Conservation (phyloP, 352 stramenopile genomes). For the Phytophthora macrochlamydospora region DNA sequence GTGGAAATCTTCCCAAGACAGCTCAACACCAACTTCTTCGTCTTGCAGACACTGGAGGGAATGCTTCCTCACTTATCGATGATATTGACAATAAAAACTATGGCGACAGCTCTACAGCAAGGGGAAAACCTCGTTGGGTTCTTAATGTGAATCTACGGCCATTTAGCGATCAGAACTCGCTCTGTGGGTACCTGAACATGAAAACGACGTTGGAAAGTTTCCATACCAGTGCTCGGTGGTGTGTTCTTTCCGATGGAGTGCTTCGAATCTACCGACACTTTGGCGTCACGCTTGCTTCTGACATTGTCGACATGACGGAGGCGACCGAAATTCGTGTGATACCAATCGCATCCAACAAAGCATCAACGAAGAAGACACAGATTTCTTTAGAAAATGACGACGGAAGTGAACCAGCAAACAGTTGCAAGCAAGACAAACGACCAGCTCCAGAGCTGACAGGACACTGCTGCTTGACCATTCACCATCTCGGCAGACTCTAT, state of each 20-base stretch:
- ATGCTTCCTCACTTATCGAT: conserved; percentile 12
- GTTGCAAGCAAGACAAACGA: neutral
- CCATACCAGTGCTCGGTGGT: conserved; percentile 69
- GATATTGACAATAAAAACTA: conserved; percentile 14
- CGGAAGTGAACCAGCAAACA: neutral
- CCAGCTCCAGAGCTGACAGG: neutral
- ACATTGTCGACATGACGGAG: conserved; percentile 59
- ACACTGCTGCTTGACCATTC: conserved; percentile 18
- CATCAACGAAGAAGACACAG: conserved; percentile 1
- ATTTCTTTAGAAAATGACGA: neutral
- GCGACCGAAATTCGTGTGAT: conserved; percentile 45
- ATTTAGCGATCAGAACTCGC: conserved; percentile 51
- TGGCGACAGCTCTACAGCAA: conserved; percentile 4
- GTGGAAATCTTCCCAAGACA: conserved; percentile 69
- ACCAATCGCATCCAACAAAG: conserved; percentile 9
- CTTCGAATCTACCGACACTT: conserved; percentile 80
- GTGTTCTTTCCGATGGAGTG: conserved; percentile 63
- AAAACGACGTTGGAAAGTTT: conserved; percentile 70
- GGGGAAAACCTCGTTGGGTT: conserved; percentile 23
- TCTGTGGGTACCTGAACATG: conserved; percentile 73
- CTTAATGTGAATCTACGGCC: conserved; percentile 52
- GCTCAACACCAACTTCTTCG: conserved; percentile 56
- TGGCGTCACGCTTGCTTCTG: conserved; percentile 66
- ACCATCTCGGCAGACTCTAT: conserved; percentile 28
- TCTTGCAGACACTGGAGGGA: conserved; percentile 36